Base-by-base conservation (phyloP, 805 yeast species). In the Zygoascus tannicola region DNA sequence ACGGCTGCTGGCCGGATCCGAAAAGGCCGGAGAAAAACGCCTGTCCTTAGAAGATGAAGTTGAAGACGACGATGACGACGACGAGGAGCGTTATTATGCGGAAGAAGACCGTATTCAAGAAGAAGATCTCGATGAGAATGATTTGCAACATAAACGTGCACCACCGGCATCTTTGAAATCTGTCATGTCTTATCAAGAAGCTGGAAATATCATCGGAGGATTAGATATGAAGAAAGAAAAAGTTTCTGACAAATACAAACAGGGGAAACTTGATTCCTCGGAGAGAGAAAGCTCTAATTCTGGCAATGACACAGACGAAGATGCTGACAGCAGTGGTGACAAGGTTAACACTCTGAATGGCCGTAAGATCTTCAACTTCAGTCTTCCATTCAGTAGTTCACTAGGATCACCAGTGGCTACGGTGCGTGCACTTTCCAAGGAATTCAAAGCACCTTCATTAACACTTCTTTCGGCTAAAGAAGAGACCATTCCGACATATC, bases 201-300 rank as follows among this genome's bases (percentile, higher is more conserved):
- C 35, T 15, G 19, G 35, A 5, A 16, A 15, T 21, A 37, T 37
- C 18, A 37, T 37, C 7, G 40, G 40, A 37, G 40, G 40, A 14
- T 21, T 37, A 21, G 32, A 21, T 21, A 37, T 37, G 12, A 15
- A 33, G 8, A 16, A 7, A n/a, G 35, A 33, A 8, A 33, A 8
- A 8, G n/a, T 7, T 15, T 14, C 10, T 14, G 32, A 28, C 32
- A 14, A 28, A 10, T 10, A 28, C 12, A 14, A 10, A 14, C 32
- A n/a, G n/a, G n/a, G n/a, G n/a, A n/a, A n/a, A n/a, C n/a, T n/a
- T n/a, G 10, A 26, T 12, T 8, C 10, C 30, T 8, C 30, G 12
- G 30, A 26, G 30, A 26, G 12, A 26, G 10, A 26, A 26, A 26
- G 30, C 30, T 12, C 7, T 8, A 26, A 26, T 26, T 8, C 30